Evolutionary conservation across 1,284 basidiomycete species (phyloP), one percentile per base, ranked within the genome.

Genomic region (Rhodotorula glutinis): DNA sequence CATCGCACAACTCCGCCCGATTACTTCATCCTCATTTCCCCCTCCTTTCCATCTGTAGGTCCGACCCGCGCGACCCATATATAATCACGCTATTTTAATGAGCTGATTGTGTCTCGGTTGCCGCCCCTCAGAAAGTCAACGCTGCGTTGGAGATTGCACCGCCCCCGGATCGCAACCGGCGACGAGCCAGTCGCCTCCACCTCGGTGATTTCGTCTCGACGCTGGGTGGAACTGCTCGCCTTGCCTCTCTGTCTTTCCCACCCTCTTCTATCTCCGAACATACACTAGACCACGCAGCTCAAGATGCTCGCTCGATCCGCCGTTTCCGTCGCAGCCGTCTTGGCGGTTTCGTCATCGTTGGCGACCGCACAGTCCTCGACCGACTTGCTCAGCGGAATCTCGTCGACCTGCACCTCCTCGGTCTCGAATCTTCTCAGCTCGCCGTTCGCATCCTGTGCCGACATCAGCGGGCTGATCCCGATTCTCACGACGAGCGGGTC

Each of bases 361-460:
- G n/a, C 43, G 16, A 27, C 19, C 14, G 59, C 62, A 2, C 52
- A 58, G 30, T 53, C 47, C 33, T 19, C 58, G 3, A 40, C n/a
- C 27, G 21, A 14, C 2, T 43, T 58, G 14, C 27, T 57, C 53
- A 44, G 33, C 40, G 54, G 43, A 29, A 23, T 60, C 29, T 57
- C 58, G 40, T 40, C 54, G 21, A 49, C 40, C 4, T 66, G 64
- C 54, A 43, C 46, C 29, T 33, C 43, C 5, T 21, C 44, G 10
- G 52, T 53, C 29, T 53, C 52, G 17, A 53, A 33, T 27, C 27
- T 38, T 16, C 2, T 52, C 66, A 3, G 44, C 23, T 19, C 19
- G 9, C 60, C 52, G 11, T 63, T 69, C 33, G 67, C 61, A 7
- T 57, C 51, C 10, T 69, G 67, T 51, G 55, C 67, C 11, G 23